Evolutionary conservation across 768 basidiomycete species (phyloP).

Genomic region (Rhizopogon vesiculosus): DNA sequence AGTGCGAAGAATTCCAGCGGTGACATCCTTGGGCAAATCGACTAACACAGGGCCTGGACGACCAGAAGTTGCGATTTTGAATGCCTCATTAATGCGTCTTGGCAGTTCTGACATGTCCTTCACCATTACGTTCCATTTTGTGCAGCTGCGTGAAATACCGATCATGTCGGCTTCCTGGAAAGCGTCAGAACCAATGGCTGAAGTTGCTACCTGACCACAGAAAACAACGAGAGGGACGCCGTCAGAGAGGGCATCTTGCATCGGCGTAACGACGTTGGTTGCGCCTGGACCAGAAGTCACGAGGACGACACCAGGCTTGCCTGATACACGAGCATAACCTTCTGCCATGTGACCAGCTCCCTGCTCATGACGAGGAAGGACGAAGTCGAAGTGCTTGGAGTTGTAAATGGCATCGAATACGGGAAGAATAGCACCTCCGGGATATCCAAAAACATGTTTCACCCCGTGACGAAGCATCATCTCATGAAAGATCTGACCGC

Average conservation of each 20-base stretch:
- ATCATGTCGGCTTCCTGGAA: conserved; percentile 99
- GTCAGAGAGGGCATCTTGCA: conserved; percentile 96
- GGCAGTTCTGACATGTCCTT: conserved; percentile 96
- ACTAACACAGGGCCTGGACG: conserved; percentile 97
- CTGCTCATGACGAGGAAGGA: conserved; percentile 95
- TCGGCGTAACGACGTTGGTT: conserved; percentile 95
- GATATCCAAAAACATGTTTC: conserved; percentile 97
- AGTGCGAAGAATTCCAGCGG: conserved; percentile 83
- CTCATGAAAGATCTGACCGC: conserved; percentile 98
- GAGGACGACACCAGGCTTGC: conserved; percentile 95
- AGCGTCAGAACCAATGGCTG: conserved; percentile 97
- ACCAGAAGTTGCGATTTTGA: conserved; percentile 97
- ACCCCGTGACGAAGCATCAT: conserved; percentile 98
- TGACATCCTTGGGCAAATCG: conserved; percentile 98
- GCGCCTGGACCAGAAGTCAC: conserved; percentile 98
- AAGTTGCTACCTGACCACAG: conserved; percentile 96
- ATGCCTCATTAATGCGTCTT: conserved; percentile 95
- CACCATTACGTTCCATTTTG: conserved; percentile 99
- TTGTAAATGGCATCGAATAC: conserved; percentile 99
- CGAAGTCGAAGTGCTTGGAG: conserved; percentile 90
- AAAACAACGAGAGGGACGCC: conserved; percentile 95
- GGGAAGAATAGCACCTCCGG: conserved; percentile 95
- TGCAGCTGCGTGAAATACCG: conserved; percentile 95
- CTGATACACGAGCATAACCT: conserved; percentile 95
- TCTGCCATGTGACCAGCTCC: conserved; percentile 99